Conservation (phyloP, 2,329 filamentous ascomycete species). For the Whalleya microplaca region DNA sequence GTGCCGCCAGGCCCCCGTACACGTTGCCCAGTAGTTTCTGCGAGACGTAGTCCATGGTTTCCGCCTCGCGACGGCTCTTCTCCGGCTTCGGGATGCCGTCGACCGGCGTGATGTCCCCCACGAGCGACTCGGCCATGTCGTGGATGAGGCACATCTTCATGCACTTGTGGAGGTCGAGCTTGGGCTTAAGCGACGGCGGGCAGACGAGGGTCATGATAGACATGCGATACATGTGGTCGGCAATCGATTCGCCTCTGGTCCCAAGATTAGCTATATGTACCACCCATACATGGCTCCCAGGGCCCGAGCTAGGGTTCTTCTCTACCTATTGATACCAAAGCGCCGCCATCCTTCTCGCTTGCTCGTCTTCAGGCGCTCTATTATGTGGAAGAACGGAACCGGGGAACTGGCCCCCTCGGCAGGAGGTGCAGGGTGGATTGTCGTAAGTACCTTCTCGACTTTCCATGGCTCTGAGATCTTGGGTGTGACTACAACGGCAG, state of each 20-base stretch:
- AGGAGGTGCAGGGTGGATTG: constrained; percentile 63
- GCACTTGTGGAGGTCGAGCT: constrained; percentile 79
- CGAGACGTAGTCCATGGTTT: constrained; percentile 91
- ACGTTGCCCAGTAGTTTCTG: constrained; percentile 73
- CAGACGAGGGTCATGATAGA: constrained; percentile 93
- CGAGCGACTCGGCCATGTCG: constrained; percentile 95
- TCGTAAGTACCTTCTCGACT: constrained; percentile 65
- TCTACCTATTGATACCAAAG: constrained; percentile 71
- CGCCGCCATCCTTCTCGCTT: constrained; percentile 95
- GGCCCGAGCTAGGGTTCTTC: background rate
- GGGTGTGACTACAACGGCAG: constrained; percentile 41
- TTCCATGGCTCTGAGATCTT: constrained; percentile 55
- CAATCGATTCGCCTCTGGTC: constrained; percentile 80
- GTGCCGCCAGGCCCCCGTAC: constrained; percentile 68
- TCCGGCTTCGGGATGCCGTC: constrained; percentile 84
- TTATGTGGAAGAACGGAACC: constrained; percentile 89
- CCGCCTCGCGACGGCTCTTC: constrained; percentile 84
- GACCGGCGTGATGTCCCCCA: constrained; percentile 95
- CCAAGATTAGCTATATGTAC: constrained; percentile 11
- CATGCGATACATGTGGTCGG: constrained; percentile 99
- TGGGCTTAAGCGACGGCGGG: constrained; percentile 70
- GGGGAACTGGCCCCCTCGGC: constrained; percentile 70
- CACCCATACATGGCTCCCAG: constrained; percentile 1
- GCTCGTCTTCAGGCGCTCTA: constrained; percentile 93
- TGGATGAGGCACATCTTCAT: constrained; percentile 95